Base-by-base conservation (phyloP, 257 asterid genomes). In the Sherardia arvensis region DNA sequence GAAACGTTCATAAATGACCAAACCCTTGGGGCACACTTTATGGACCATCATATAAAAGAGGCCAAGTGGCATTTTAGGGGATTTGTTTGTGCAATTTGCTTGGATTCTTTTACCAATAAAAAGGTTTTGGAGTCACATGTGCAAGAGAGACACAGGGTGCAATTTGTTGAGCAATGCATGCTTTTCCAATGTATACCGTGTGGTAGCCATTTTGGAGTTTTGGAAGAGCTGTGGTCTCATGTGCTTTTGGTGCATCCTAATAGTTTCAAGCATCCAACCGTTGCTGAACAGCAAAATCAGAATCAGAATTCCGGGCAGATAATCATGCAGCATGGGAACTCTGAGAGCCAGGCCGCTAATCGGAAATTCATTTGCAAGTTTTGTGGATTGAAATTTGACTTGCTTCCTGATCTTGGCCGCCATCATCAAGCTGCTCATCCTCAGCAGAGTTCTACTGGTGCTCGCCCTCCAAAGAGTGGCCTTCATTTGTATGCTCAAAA, bases 391-490 rank as follows among this genome's bases (percentile, higher is more conserved):
- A 90, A 81, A 73, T 93, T 93, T 74, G 97, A 93, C 79, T 81
- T 93, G 85, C 83, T 93, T 15, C 99, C 99, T 28, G 99, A 93
- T 83, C 97, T 93, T 60, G 99, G 99, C 45, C 94, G 97, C 48
- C 99, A 90, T 68, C 99, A 93, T 79, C 99, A 93, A 78, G 96
- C 99, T 54, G 99, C 99, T 76, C 99, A 93, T 73, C 85, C 87
- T 96, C 92, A 80, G 18, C 81, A 80, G 51, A 75, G 22, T 70
- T 34, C 86, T 56, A 69, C 77, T 18, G 87, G 87, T 21, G 81
- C 93, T 62, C 83, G 79, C 67, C 74, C 82, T 73, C 77, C 84
- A 25, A 88, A 86, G 85, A 91, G 83, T 75, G 95, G 97, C 58
- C 82, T 88, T 75, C 87, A 72, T 58, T 80, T 79, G 64, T 88